A percentile compares a stretch with the other conserved stretches of the same genome.
Conservation (phyloP, 2,329 filamentous ascomycete genomes). For the Myriangium duriaei region DNA sequence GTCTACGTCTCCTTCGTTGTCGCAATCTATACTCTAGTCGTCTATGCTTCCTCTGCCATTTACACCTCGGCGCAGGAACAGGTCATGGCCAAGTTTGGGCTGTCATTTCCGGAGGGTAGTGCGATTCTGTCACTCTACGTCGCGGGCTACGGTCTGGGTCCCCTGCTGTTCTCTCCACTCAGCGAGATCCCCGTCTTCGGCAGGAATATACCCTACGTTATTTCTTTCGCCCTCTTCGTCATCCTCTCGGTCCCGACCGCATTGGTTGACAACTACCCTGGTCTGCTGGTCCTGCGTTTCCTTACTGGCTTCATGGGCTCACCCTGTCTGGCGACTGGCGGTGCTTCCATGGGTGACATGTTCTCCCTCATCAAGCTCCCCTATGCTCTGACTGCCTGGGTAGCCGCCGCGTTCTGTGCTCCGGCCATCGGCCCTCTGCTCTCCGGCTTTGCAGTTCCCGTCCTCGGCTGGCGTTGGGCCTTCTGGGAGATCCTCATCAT, state of each 20-base stretch:
- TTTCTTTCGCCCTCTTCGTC: constrained; percentile 56
- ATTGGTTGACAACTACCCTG: constrained; percentile 49
- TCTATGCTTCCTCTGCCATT: constrained; percentile 33
- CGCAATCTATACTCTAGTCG: constrained; percentile 26
- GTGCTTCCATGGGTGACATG: constrained; percentile 40
- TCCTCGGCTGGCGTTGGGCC: constrained; percentile 50
- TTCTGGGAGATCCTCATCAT: constrained; percentile 53
- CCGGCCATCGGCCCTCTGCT: constrained; percentile 50
- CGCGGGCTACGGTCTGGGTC: constrained; percentile 42
- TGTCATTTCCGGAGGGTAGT: constrained; percentile 39
- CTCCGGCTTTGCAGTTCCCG: constrained; percentile 46
- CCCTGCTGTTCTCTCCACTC: constrained; percentile 53
- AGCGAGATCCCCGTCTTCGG: constrained; percentile 55
- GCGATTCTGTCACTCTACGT: constrained; percentile 52
- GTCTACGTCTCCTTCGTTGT: constrained; percentile 28
- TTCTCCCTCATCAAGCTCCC: constrained; percentile 32
- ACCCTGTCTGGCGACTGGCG: constrained; percentile 49
- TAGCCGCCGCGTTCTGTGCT: constrained; percentile 30
- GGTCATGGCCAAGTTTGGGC: constrained; percentile 41
- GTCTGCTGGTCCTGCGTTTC: constrained; percentile 50
- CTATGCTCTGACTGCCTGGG: constrained; percentile 33
- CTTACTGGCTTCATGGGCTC: constrained; percentile 54
- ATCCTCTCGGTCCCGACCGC: constrained; percentile 55
- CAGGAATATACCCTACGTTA: constrained; percentile 53
- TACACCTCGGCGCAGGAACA: constrained; percentile 34